phyloP scores from a whole-genome alignment of 2,329 filamentous ascomycete genomes.

The Alternaria burnsii region DNA sequence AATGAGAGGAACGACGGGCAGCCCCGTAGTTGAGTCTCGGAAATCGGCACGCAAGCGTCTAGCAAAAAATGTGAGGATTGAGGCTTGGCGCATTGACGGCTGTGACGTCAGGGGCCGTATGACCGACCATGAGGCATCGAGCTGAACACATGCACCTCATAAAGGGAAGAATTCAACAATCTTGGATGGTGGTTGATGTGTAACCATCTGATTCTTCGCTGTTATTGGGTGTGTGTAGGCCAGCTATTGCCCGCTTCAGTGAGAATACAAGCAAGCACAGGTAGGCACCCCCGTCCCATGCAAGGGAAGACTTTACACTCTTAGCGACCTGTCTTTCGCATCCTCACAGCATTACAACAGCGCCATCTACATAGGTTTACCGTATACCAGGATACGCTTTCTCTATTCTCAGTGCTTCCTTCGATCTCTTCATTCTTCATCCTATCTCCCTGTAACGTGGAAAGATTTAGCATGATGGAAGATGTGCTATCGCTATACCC shows the following conservation, averaged over 20 bases:
- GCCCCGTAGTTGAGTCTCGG: slow-evolving; percentile 7
- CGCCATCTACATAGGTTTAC: neutral
- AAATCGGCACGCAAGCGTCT: slow-evolving; percentile 6
- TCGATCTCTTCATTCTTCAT: neutral
- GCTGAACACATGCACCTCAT: neutral
- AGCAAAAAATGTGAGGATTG: neutral
- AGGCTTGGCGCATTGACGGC: neutral
- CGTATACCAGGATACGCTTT: neutral
- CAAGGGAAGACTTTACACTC: neutral
- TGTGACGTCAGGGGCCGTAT: slow-evolving; percentile 6
- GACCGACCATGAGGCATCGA: neutral
- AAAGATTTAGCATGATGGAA: neutral
- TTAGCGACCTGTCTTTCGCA: neutral
- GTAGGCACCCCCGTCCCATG: neutral
- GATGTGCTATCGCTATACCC: neutral
- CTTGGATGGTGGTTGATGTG: neutral
- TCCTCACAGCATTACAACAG: neutral
- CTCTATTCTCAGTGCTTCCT: neutral
- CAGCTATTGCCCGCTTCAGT: neutral
- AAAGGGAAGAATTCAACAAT: neutral
- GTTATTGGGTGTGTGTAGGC: neutral
- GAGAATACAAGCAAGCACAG: neutral
- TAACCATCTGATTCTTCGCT: neutral
- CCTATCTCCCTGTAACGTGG: neutral
- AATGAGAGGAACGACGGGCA: slow-evolving; percentile 4